These are phyloP conservation scores for Alternaria sp. DNA, from an alignment of 2,329 filamentous ascomycete species.

Conservation along the genomic window DNA sequence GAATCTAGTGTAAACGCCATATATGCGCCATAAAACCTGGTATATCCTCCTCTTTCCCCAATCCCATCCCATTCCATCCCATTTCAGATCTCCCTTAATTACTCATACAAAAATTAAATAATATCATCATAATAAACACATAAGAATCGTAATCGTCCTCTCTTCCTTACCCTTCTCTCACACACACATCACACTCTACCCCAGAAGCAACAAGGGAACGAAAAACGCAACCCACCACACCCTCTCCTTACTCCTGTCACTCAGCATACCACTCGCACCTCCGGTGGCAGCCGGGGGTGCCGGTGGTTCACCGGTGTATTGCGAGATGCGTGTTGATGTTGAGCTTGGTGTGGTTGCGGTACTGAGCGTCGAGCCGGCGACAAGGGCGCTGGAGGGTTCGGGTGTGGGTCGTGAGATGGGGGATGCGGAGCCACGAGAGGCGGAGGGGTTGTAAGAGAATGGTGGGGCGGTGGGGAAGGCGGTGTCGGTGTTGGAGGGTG, in stretches of 20 bases:
- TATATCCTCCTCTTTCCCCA: slow-evolving; percentile 4
- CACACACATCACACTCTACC: background rate
- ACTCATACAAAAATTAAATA: slow-evolving; percentile 1
- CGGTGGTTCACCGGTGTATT: slow-evolving; percentile 29
- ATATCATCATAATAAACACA: background rate
- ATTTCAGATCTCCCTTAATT: background rate
- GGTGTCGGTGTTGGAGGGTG: background rate
- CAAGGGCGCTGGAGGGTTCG: slow-evolving; percentile 7
- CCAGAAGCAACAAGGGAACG: slow-evolving; percentile 18
- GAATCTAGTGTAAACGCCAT: background rate
- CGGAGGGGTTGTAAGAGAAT: slow-evolving; percentile 9
- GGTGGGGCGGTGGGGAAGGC: slow-evolving; percentile 3
- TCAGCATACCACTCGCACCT: slow-evolving; percentile 13
- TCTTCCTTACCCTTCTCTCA: background rate
- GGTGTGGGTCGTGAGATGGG: slow-evolving; percentile 6
- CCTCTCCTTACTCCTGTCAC: slow-evolving; percentile 22
- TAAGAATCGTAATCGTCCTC: slow-evolving; percentile 13
- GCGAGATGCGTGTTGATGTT: slow-evolving; percentile 16
- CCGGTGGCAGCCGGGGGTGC: slow-evolving; percentile 40
- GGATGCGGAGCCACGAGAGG: slow-evolving; percentile 7
- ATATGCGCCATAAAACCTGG: background rate
- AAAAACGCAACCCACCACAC: slow-evolving; percentile 44
- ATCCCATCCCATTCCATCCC: background rate
- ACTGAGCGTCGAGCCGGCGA: slow-evolving; percentile 17
- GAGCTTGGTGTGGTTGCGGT: slow-evolving; percentile 19